phyloP scores from a whole-genome alignment of 164 flowering plant genomes.

The Buxus sempervirens region DNA sequence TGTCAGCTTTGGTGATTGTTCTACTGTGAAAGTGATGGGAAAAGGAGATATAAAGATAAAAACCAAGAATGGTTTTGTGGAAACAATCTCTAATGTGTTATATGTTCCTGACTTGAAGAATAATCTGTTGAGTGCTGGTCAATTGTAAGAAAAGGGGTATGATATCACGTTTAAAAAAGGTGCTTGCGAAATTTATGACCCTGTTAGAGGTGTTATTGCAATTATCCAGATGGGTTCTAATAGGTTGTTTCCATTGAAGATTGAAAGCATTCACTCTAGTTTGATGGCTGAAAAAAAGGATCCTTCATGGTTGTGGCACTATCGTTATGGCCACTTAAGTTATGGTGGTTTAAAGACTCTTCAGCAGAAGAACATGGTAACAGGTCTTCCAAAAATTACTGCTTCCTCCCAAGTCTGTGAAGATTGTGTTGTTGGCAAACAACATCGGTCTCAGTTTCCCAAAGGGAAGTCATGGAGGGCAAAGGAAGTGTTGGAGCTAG shows the following conservation, averaged over 20 bases:
- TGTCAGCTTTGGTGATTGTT: constrained; percentile 6
- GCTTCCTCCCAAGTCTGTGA: constrained; percentile 9
- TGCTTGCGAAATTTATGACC: constrained; percentile 1
- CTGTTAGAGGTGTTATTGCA: background rate
- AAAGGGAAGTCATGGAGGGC: constrained; percentile 11
- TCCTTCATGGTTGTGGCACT: constrained; percentile 3
- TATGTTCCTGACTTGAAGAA: background rate
- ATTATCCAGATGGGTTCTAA: constrained; percentile 4
- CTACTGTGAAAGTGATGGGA: constrained; percentile 2
- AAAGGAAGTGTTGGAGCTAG: constrained; percentile 4
- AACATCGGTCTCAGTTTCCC: background rate
- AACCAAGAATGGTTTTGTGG: constrained; percentile 15
- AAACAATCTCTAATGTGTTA: constrained; percentile 15
- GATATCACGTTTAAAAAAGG: background rate
- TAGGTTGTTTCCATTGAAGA: constrained; percentile 13
- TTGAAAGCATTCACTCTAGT: background rate
- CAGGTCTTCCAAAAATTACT: constrained; percentile 3
- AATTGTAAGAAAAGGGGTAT: background rate
- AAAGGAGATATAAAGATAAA: constrained; percentile 12
- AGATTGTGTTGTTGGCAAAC: constrained; percentile 5
- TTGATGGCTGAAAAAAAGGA: constrained; percentile 4
- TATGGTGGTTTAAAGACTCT: background rate
- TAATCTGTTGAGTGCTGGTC: background rate
- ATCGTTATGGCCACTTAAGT: constrained; percentile 4
- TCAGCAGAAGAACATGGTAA: background rate